phyloP scores from a whole-genome alignment of 2,329 filamentous ascomycete genomes.

The Stemphylium lycopersici region DNA sequence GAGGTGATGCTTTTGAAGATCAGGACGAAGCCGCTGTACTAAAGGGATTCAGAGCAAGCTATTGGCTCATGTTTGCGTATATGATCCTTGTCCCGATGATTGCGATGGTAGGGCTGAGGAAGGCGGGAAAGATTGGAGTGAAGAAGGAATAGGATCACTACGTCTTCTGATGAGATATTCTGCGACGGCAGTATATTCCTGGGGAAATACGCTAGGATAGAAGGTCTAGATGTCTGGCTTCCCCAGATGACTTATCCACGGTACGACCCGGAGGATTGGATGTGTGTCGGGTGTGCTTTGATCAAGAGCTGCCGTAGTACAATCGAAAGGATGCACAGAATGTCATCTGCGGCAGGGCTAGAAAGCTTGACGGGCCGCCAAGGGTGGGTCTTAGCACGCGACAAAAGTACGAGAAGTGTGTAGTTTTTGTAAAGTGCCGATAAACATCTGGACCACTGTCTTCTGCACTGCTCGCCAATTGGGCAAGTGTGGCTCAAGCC shows the following conservation, averaged over 20 bases:
- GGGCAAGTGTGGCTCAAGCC: background rate
- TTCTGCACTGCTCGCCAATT: background rate
- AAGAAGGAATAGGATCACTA: slow-evolving; percentile 28
- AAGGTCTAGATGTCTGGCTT: slow-evolving; percentile 13
- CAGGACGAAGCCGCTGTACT: slow-evolving; percentile 15
- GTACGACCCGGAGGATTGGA: background rate
- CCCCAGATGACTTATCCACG: background rate
- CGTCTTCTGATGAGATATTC: background rate
- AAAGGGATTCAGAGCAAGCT: slow-evolving; percentile 33
- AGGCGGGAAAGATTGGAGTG: slow-evolving; percentile 33
- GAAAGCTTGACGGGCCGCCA: slow-evolving; percentile 7
- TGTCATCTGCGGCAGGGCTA: slow-evolving; percentile 4
- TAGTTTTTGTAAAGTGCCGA: background rate
- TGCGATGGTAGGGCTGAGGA: slow-evolving; percentile 32
- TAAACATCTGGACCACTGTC: background rate
- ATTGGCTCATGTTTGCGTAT: slow-evolving; percentile 36
- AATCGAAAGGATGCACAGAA: slow-evolving; percentile 16
- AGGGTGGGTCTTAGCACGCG: background rate
- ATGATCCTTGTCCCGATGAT: slow-evolving; percentile 30
- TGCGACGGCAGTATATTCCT: too few relatives aligned
- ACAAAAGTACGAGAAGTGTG: background rate
- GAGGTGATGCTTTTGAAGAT: slow-evolving; percentile 7
- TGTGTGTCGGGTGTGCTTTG: slow-evolving; percentile 14
- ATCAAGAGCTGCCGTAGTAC: slow-evolving; percentile 8
- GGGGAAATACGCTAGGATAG: too few relatives aligned